A percentile compares a stretch with the other conserved stretches of the same genome.
phyloP scores from a whole-genome alignment of 2,329 filamentous ascomycete genomes.

The Beauveria australis region DNA sequence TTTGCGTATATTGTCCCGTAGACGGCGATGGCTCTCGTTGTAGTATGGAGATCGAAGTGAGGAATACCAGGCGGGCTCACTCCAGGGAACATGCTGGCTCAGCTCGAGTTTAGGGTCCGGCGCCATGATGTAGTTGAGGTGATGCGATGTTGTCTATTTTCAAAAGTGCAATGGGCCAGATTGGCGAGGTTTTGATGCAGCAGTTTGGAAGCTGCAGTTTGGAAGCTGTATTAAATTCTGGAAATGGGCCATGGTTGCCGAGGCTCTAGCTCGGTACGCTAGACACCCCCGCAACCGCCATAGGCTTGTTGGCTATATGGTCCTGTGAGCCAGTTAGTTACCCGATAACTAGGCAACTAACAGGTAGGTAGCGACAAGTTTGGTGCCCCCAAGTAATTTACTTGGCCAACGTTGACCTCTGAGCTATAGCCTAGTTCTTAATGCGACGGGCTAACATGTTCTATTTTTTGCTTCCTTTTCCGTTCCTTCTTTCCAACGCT shows the following conservation, averaged over 20 bases:
- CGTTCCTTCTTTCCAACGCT: too few relatives aligned
- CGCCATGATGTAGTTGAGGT: slow-evolving; percentile 10
- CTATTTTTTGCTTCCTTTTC: too few relatives aligned
- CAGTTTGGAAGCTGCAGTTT: background rate
- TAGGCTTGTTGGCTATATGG: background rate
- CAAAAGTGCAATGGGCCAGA: background rate
- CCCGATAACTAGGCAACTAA: too few relatives aligned
- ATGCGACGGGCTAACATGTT: too few relatives aligned
- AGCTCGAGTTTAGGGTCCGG: slow-evolving; percentile 17
- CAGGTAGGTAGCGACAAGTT: too few relatives aligned
- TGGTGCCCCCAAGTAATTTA: too few relatives aligned
- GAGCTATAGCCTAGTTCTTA: too few relatives aligned
- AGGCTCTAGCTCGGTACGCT: slow-evolving; percentile 2
- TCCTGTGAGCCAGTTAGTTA: background rate
- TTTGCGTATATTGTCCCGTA: slow-evolving; percentile 47
- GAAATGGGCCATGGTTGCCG: background rate
- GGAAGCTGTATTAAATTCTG: background rate
- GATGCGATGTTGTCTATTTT: background rate
- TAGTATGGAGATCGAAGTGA: slow-evolving; percentile 45
- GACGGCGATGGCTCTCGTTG: slow-evolving; percentile 49
- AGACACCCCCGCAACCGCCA: background rate
- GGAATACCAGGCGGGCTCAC: slow-evolving; percentile 23
- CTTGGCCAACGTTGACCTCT: too few relatives aligned
- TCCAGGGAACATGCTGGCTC: slow-evolving; percentile 14
- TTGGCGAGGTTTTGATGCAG: background rate